Conservation (phyloP, 2,329 filamentous ascomycete genomes). For the Periconia macrospinosa region DNA sequence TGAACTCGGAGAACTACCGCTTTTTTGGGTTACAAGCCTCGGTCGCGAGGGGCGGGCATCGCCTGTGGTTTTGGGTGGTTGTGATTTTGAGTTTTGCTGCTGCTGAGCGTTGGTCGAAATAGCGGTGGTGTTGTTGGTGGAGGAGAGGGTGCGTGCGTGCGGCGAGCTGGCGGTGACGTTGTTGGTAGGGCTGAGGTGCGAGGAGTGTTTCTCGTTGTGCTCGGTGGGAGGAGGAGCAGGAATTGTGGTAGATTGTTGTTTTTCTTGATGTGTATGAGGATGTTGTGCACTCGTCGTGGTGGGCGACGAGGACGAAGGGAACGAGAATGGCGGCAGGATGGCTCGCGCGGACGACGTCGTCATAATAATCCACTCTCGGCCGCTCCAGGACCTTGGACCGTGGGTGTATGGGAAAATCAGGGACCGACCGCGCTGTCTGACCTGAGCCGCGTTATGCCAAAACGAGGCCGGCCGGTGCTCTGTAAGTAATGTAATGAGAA, state of each 20-base stretch:
- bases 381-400: conserved; percentile 15
- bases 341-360: not conserved
- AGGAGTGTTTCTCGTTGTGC: not conserved
- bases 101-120: conserved; percentile 1
- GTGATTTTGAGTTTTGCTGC: not conserved
- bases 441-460: conserved; percentile 33
- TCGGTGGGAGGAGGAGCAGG: not conserved
- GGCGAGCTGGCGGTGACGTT: conserved; percentile 13
- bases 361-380: conserved; percentile 23
- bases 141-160: conserved; percentile 10
- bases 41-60: conserved; percentile 34
- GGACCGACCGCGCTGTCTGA: not conserved
- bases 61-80: conserved; percentile 8
- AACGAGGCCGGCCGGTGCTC: conserved; percentile 34
- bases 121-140: not conserved
- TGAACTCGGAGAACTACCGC: conserved; percentile 28
- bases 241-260: not conserved
- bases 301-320: conserved; percentile 2
- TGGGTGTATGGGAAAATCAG: conserved; percentile 16
- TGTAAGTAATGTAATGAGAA: conserved; percentile 24
- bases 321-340: conserved; percentile 4
- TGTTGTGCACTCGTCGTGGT: not conserved
- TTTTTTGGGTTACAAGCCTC: conserved; percentile 34
- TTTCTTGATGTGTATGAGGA: not conserved
- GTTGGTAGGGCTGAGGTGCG: conserved; percentile 1